phyloP scores from a whole-genome alignment of 2,329 filamentous ascomycete species.

The Fusarium aywerte region DNA sequence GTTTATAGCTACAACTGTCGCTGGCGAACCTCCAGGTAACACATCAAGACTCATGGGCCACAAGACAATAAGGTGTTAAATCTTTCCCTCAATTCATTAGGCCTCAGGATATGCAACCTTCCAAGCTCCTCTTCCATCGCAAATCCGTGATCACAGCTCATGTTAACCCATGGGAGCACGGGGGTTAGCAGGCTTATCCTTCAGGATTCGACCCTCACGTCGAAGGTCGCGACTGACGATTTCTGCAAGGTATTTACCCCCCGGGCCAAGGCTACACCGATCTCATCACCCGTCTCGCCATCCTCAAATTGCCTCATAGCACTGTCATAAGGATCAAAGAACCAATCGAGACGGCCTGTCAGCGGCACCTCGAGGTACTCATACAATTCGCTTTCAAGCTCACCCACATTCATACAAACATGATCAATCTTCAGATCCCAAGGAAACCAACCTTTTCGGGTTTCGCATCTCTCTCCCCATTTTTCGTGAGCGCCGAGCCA shows the following conservation, averaged over 20 bases:
- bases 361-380: not conserved
- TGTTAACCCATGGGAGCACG: too few relatives aligned
- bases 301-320: not conserved
- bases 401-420: not conserved
- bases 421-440: accelerated
- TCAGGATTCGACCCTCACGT: too few relatives aligned
- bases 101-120: too few relatives aligned
- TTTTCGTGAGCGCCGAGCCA: not conserved
- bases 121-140: too few relatives aligned
- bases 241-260: accelerated
- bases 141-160: too few relatives aligned
- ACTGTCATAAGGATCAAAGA: not conserved
- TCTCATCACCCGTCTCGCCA: not conserved
- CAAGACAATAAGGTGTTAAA: too few relatives aligned
- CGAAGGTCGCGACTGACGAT: not conserved
- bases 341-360: not conserved
- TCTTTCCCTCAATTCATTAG: too few relatives aligned
- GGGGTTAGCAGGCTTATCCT: too few relatives aligned
- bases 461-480: too few relatives aligned
- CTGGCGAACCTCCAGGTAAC: too few relatives aligned
- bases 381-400: accelerated
- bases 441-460: not conserved
- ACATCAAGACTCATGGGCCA: too few relatives aligned
- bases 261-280: not conserved
- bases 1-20: too few relatives aligned